These are phyloP conservation scores for Chernovozyma sophiae-reginae DNA, from an alignment of 1,139 yeast species.

Conservation along the genomic window DNA sequence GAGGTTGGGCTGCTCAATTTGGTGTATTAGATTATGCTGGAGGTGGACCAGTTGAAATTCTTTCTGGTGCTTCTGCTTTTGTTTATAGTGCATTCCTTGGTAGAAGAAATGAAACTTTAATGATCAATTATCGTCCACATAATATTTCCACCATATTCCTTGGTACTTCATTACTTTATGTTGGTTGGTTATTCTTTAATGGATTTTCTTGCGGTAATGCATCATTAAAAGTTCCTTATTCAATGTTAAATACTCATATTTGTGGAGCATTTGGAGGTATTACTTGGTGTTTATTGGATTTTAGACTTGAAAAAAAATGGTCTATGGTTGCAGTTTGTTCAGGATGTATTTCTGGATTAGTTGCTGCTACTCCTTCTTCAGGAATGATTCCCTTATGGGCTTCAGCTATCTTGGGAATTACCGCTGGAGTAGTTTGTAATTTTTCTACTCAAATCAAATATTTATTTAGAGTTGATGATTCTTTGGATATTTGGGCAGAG, in stretches of 20 bases:
- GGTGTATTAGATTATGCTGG: conserved; percentile 97
- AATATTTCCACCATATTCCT: conserved; percentile 82
- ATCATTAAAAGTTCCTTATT: conserved; percentile 66
- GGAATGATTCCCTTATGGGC: conserved; percentile 93
- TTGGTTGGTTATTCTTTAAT: conserved; percentile 89
- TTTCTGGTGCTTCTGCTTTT: conserved; percentile 87
- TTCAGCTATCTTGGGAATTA: conserved; percentile 77
- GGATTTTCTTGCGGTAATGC: conserved; percentile 74
- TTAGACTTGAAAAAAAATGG: conserved; percentile 84
- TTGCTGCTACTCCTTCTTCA: conserved; percentile 94
- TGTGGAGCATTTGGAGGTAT: conserved; percentile 90
- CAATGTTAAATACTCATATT: conserved; percentile 87
- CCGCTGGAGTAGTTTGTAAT: conserved; percentile 82
- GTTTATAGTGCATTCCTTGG: conserved; percentile 83
- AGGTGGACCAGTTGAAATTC: conserved; percentile 94
- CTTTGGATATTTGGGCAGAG: conserved; percentile 93
- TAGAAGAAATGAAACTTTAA: conserved; percentile 73
- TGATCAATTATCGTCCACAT: conserved; percentile 92
- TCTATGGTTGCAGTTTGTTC: conserved; percentile 94
- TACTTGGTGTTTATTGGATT: conserved; percentile 90
- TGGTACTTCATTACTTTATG: conserved; percentile 61
- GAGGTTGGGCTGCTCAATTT: conserved; percentile 89
- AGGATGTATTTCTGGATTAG: conserved; percentile 91
- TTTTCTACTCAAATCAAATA: conserved; percentile 86
- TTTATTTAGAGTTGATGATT: conserved; percentile 78